phyloP scores from a whole-genome alignment of 2,329 filamentous ascomycete species.

The Stachybotrys chlorohalonatus region DNA sequence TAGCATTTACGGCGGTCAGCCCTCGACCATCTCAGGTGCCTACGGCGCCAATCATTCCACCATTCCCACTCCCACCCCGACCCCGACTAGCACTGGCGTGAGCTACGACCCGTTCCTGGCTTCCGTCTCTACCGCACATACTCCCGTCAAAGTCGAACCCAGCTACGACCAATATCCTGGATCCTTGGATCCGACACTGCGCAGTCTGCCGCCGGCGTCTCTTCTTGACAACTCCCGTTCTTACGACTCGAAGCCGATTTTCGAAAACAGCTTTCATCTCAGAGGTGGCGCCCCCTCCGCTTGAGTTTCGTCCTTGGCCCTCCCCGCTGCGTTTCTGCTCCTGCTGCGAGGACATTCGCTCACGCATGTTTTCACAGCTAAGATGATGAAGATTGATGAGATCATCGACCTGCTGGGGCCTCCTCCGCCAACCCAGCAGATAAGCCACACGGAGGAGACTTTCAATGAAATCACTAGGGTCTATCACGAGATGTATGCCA shows the following conservation, averaged over 20 bases:
- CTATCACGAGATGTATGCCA: slow-evolving; percentile 68
- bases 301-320: slow-evolving; percentile 15
- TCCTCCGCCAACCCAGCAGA: slow-evolving; percentile 44
- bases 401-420: slow-evolving; percentile 56
- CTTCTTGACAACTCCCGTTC: slow-evolving; percentile 13
- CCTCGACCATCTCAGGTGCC: slow-evolving; percentile 32
- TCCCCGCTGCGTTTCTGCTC: slow-evolving; percentile 14
- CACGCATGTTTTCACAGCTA: slow-evolving; percentile 20
- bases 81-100: slow-evolving; percentile 15
- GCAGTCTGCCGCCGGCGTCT: slow-evolving; percentile 24
- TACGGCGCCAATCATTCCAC: slow-evolving; percentile 24
- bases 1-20: slow-evolving; percentile 37
- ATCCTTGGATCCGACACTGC: slow-evolving; percentile 61
- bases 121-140: slow-evolving; percentile 16
- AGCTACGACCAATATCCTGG: slow-evolving; percentile 45
- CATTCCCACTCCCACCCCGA: slow-evolving; percentile 23
- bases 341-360: slow-evolving; percentile 20
- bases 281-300: slow-evolving; percentile 40
- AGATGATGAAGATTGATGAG: slow-evolving; percentile 62
- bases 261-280: slow-evolving; percentile 28
- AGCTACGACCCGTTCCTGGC: slow-evolving; percentile 23
- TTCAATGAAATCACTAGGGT: slow-evolving; percentile 61
- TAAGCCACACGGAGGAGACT: slow-evolving; percentile 39
- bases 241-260: slow-evolving; percentile 17
- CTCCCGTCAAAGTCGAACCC: slow-evolving; percentile 25